Percentiles rank a stretch among this genome's conserved stretches.
These are phyloP conservation scores for Magnusiomyces clavatus DNA, from an alignment of 1,139 yeast species.

Conservation along the genomic window DNA sequence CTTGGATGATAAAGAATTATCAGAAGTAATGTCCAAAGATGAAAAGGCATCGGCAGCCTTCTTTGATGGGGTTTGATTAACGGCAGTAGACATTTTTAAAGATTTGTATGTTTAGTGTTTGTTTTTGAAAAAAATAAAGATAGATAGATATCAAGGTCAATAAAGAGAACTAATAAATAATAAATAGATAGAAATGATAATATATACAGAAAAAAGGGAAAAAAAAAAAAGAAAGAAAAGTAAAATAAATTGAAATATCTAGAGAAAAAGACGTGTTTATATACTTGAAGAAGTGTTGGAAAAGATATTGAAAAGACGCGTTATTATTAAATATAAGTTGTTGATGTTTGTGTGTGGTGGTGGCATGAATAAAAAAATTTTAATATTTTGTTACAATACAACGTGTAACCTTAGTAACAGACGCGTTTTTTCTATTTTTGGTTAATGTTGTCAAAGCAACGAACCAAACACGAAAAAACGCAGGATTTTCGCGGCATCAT, in stretches of 20 bases:
- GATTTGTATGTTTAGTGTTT: constrained; percentile 2
- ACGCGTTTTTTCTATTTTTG: not conserved
- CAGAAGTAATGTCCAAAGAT: constrained; percentile 25
- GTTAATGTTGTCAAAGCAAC: not conserved
- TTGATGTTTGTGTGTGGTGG: not conserved
- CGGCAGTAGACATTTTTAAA: constrained; percentile 14
- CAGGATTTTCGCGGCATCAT: too few species aligned
- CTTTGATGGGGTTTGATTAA: constrained; percentile 35
- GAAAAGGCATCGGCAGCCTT: constrained; percentile 33
- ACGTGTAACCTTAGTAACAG: not conserved
- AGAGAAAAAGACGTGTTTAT: constrained; percentile 2
- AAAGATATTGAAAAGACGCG: not conserved
- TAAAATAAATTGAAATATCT: not conserved
- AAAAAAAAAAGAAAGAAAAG: constrained; percentile 2
- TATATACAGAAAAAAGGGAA: constrained; percentile 4
- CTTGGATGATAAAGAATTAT: constrained; percentile 19
- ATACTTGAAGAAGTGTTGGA: not conserved
- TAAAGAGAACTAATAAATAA: constrained; percentile 3
- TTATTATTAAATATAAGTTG: too few species aligned
- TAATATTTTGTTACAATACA: not conserved
- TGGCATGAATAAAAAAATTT: not conserved
- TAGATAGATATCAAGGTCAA: not conserved
- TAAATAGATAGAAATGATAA: constrained; percentile 11
- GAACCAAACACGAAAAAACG: too few species aligned
- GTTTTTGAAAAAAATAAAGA: not conserved